Percentiles rank a stretch among this genome's conserved stretches.
Evolutionary conservation across 1,139 yeast genomes (phyloP).

Genomic region (Sugiyamaella castrensis): DNA sequence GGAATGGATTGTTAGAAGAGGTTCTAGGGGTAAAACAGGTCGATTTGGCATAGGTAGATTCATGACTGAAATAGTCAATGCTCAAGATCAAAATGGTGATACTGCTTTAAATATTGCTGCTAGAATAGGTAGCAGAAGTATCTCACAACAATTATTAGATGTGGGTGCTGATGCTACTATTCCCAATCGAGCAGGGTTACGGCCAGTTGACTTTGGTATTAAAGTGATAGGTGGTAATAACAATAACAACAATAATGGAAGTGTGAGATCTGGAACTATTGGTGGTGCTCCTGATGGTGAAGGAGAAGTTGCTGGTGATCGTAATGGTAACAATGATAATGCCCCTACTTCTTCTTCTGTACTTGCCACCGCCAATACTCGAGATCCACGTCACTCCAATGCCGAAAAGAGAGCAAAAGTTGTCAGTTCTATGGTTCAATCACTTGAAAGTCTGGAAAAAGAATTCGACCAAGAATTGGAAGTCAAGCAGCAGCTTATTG

Average conservation of each 20-base stretch:
- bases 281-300: not conserved
- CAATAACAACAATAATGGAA: not conserved
- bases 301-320: slow-evolving; percentile 6
- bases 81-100: slow-evolving; percentile 82
- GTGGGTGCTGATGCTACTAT: slow-evolving; percentile 81
- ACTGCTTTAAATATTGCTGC: slow-evolving; percentile 87
- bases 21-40: slow-evolving; percentile 41
- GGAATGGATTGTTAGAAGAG: slow-evolving; percentile 72
- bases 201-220: slow-evolving; percentile 82
- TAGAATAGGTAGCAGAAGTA: slow-evolving; percentile 76
- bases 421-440: slow-evolving; percentile 43
- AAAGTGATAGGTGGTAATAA: slow-evolving; percentile 9
- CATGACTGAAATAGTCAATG: slow-evolving; percentile 64
- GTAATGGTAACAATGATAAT: slow-evolving; percentile 3
- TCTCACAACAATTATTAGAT: slow-evolving; percentile 75
- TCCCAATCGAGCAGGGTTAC: slow-evolving; percentile 78
- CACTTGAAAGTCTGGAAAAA: slow-evolving; percentile 36
- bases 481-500: slow-evolving; percentile 46
- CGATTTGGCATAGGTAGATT: slow-evolving; percentile 58
- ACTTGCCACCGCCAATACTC: slow-evolving; percentile 10
- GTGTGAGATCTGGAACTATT: not conserved
- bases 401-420: slow-evolving; percentile 43
- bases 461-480: slow-evolving; percentile 51
- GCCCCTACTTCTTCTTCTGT: slow-evolving; percentile 15
- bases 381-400: slow-evolving; percentile 1